Evolutionary conservation across 805 yeast genomes (phyloP).

Genomic region (Nakazawaea sp.): DNA sequence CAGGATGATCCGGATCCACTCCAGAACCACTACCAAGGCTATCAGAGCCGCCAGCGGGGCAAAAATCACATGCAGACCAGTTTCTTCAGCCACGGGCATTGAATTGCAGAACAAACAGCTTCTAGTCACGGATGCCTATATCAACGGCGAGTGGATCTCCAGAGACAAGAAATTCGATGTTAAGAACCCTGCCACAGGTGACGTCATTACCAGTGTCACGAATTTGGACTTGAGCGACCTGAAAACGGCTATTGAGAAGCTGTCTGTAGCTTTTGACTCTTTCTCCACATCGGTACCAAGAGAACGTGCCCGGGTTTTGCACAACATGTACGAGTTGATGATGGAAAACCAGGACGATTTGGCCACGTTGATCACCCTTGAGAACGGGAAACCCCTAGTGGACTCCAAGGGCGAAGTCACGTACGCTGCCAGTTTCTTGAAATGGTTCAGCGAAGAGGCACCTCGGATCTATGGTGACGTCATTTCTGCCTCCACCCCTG

Average conservation of each 20-base stretch:
- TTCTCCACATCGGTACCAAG: conserved; percentile 52
- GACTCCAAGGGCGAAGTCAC: conserved; percentile 69
- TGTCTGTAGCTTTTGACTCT: conserved; percentile 42
- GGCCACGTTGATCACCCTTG: conserved; percentile 56
- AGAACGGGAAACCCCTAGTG: conserved; percentile 67
- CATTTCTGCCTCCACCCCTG: conserved; percentile 45
- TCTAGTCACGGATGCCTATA: conserved; percentile 50
- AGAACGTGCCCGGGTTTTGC: conserved; percentile 45
- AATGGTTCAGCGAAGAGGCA: conserved; percentile 87
- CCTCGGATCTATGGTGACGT: conserved; percentile 64
- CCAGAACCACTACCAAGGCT: too few relatives aligned
- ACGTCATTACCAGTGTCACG: conserved; percentile 46
- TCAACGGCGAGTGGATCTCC: conserved; percentile 73
- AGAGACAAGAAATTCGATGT: conserved; percentile 51
- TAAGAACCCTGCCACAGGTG: conserved; percentile 65
- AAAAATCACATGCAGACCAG: too few relatives aligned
- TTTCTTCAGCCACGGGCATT: conserved; percentile 1
- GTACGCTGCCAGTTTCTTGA: conserved; percentile 71
- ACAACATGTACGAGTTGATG: conserved; percentile 46
- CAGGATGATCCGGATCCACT: too few relatives aligned
- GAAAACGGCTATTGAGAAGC: conserved; percentile 46
- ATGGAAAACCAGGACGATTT: conserved; percentile 55
- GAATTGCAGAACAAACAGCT: conserved; percentile 37
- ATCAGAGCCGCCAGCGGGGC: too few relatives aligned
- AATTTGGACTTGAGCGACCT: conserved; percentile 44